Conservation (phyloP, 2,329 filamentous ascomycete genomes). For the Trichoderma sp. region DNA sequence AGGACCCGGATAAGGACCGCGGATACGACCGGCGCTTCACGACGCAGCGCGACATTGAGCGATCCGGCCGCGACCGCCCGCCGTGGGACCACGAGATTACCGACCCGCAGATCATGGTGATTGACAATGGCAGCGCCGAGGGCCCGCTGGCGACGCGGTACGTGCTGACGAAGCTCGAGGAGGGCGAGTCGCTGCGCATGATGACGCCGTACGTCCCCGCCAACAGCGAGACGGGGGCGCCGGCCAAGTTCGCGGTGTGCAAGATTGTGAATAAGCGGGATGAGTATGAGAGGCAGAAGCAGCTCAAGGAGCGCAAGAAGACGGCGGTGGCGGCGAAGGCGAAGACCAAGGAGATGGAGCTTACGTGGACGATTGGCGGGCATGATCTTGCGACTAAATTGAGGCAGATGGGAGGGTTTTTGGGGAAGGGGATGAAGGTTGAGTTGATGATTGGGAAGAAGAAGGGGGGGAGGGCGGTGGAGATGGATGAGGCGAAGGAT, state of each 20-base stretch:
- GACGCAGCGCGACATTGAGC: slow-evolving; percentile 32
- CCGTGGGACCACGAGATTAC: slow-evolving; percentile 46
- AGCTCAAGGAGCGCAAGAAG: slow-evolving; percentile 43
- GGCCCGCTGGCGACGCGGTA: slow-evolving; percentile 38
- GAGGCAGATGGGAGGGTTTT: slow-evolving; percentile 63
- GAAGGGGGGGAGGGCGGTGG: slow-evolving; percentile 59
- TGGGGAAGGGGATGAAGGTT: slow-evolving; percentile 72
- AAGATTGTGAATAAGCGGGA: slow-evolving; percentile 62
- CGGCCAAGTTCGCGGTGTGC: slow-evolving; percentile 58
- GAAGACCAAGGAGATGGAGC: slow-evolving; percentile 72
- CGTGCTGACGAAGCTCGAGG: slow-evolving; percentile 42
- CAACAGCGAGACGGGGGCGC: slow-evolving; percentile 26
- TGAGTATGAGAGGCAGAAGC: slow-evolving; percentile 43
- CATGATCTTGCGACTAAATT: slow-evolving; percentile 74
- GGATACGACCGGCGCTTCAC: slow-evolving; percentile 37
- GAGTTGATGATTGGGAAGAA: slow-evolving; percentile 66
- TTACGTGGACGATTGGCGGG: slow-evolving; percentile 81
- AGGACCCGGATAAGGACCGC: slow-evolving; percentile 23
- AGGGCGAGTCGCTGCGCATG: slow-evolving; percentile 41
- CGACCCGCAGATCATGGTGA: slow-evolving; percentile 41
- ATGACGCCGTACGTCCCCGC: slow-evolving; percentile 38
- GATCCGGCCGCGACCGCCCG: slow-evolving; percentile 37
- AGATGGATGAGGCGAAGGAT: slow-evolving; percentile 58
- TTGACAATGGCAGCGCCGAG: slow-evolving; percentile 39
- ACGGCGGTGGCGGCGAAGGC: slow-evolving; percentile 41